These are phyloP conservation scores for Odontarrhena argentea DNA, from an alignment of 345 rosid genomes.

Conservation along the genomic window DNA sequence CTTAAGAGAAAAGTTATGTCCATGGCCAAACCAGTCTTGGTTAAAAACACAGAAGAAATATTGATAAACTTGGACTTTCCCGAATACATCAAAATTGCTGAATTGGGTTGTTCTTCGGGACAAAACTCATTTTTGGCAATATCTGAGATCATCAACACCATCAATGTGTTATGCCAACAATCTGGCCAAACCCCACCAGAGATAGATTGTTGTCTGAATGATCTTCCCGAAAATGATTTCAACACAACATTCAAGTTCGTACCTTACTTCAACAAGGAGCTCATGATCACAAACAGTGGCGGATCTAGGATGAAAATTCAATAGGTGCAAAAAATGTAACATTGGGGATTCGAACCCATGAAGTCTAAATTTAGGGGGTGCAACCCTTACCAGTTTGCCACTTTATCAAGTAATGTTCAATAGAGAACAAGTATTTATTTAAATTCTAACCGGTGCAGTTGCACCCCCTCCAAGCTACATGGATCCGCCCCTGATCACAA, in stretches of 20 bases:
- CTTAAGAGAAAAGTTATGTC: slow-evolving; percentile 28
- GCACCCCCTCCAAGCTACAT: no score
- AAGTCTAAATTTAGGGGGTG: no score
- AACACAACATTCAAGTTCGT: slow-evolving; percentile 42
- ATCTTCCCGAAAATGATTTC: slow-evolving; percentile 56
- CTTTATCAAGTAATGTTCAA: no score
- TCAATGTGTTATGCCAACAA: slow-evolving; percentile 19
- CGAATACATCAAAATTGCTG: slow-evolving; percentile 39
- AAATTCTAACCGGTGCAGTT: no score
- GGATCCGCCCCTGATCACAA: background rate
- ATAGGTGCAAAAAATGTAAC: no score
- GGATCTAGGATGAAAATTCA: no score
- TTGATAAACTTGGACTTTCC: slow-evolving; percentile 28
- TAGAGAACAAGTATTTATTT: no score
- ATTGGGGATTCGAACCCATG: no score
- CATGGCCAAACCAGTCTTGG: slow-evolving; percentile 30
- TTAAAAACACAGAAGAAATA: slow-evolving; percentile 27
- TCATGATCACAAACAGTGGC: slow-evolving; percentile 10
- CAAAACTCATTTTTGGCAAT: slow-evolving; percentile 44
- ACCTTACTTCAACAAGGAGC: slow-evolving; percentile 18
- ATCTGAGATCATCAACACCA: slow-evolving; percentile 30
- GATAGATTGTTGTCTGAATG: slow-evolving; percentile 52
- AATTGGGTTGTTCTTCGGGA: slow-evolving; percentile 62
- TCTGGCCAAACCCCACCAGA: slow-evolving; percentile 33
- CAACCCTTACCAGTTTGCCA: no score